Percentiles rank a stretch among this genome's conserved stretches.
These are phyloP conservation scores for Penicillium crystallinum DNA, from an alignment of 495 filamentous ascomycete genomes.

Conservation along the genomic window DNA sequence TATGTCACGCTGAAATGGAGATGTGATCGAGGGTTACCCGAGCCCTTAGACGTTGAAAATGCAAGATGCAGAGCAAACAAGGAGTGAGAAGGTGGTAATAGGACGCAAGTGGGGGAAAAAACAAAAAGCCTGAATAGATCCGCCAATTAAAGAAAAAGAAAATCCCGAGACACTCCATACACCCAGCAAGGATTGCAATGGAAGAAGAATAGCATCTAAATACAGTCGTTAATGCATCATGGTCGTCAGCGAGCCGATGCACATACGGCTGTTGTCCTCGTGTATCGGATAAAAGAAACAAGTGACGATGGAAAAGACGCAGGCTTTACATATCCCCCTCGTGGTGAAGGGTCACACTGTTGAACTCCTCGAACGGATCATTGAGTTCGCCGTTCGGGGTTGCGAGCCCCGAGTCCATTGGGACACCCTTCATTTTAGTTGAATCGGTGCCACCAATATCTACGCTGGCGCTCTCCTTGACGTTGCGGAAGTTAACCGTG, in stretches of 20 bases:
- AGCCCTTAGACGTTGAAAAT: slow-evolving; percentile 8
- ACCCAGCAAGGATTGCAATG: slow-evolving; percentile 22
- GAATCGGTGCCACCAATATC: slow-evolving; percentile 67
- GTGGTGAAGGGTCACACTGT: slow-evolving; percentile 95
- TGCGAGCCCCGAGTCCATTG: slow-evolving; percentile 74
- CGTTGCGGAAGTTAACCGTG: slow-evolving; percentile 93
- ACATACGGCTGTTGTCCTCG: slow-evolving; percentile 20
- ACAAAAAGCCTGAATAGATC: slow-evolving; percentile 15
- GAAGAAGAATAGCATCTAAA: slow-evolving; percentile 17
- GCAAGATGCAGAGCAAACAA: slow-evolving; percentile 18
- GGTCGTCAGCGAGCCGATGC: slow-evolving; percentile 34
- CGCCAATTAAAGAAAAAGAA: slow-evolving; percentile 18
- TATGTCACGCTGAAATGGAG: background rate
- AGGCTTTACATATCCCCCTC: slow-evolving; percentile 62
- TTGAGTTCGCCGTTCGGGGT: slow-evolving; percentile 78
- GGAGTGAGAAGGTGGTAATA: slow-evolving; percentile 8
- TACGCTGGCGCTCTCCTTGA: slow-evolving; percentile 94
- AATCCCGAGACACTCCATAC: slow-evolving; percentile 23
- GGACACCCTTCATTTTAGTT: slow-evolving; percentile 66
- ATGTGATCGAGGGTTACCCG: slow-evolving; percentile 1
- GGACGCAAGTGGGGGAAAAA: background rate
- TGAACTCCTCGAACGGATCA: slow-evolving; percentile 99
- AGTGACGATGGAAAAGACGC: slow-evolving; percentile 11
- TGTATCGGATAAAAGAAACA: slow-evolving; percentile 12
- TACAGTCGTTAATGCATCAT: slow-evolving; percentile 40